Percentiles rank a stretch among this genome's conserved stretches.
Conservation (phyloP, 257 asterid genomes). For the Rhazya stricta region DNA sequence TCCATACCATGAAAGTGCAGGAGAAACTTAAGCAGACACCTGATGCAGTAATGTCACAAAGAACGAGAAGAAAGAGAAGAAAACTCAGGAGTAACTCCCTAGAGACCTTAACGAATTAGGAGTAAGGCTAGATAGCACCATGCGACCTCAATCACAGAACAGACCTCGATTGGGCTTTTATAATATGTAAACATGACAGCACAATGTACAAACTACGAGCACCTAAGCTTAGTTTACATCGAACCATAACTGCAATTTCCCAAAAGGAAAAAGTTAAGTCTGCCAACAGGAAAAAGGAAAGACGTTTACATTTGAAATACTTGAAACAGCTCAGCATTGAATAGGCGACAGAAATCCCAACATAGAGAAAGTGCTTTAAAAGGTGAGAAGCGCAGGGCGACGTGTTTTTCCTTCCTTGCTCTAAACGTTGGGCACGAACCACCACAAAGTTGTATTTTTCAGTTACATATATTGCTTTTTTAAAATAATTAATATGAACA, state of each 20-base stretch:
- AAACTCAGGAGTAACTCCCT: background rate
- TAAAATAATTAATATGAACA: background rate
- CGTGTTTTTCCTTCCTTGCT: too few relatives aligned
- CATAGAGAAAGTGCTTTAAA: background rate
- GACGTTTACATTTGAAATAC: background rate
- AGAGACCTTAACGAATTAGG: background rate
- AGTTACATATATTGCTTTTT: background rate
- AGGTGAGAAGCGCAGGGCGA: background rate
- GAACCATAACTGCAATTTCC: background rate
- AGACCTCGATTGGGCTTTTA: background rate
- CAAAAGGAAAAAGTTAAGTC: background rate
- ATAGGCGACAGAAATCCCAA: background rate
- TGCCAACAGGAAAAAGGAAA: background rate
- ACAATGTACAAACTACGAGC: background rate
- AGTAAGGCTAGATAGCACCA: background rate
- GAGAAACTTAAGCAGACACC: background rate
- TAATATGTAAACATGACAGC: background rate
- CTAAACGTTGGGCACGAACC: too few relatives aligned
- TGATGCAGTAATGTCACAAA: background rate
- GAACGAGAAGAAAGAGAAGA: background rate
- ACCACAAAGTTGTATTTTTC: too few relatives aligned
- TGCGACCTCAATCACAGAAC: background rate
- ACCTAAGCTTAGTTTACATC: background rate
- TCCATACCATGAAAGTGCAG: background rate
- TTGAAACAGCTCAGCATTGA: background rate